These are phyloP conservation scores for Prinsepia uniflora DNA, from an alignment of 306 rosid genomes.

Conservation along the genomic window DNA sequence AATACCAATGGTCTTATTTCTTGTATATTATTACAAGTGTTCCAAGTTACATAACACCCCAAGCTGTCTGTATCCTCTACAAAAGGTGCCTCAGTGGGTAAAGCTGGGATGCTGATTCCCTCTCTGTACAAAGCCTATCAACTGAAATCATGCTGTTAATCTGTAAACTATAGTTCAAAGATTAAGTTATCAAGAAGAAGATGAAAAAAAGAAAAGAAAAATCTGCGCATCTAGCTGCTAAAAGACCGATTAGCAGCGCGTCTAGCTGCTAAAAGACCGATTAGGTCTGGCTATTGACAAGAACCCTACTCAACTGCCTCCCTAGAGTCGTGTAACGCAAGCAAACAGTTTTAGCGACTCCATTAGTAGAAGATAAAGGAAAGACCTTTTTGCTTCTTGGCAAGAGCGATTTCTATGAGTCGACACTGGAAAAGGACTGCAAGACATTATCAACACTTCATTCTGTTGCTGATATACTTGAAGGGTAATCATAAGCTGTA, in stretches of 20 bases:
- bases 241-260: too few relatives aligned
- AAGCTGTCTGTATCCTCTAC: constrained; percentile 8
- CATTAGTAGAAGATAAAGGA: constrained; percentile 14
- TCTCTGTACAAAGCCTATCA: constrained; percentile 30
- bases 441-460: constrained; percentile 35
- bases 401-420: constrained; percentile 7
- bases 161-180: constrained; percentile 4
- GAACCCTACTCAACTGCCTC: constrained; percentile 21
- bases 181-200: not conserved
- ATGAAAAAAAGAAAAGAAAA: not conserved
- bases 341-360: constrained; percentile 24
- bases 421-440: constrained; percentile 20
- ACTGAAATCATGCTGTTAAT: not conserved
- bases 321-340: constrained; percentile 8
- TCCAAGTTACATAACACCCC: constrained; percentile 6
- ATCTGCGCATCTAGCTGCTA: too few relatives aligned
- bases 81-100: not conserved
- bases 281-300: constrained; percentile 25
- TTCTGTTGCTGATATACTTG: constrained; percentile 39
- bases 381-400: constrained; percentile 4
- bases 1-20: not conserved
- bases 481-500: constrained; percentile 44
- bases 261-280: constrained; percentile 6
- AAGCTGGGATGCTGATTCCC: constrained; percentile 20
- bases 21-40: constrained; percentile 12